These are phyloP conservation scores for Geranium brycei DNA, from an alignment of 345 rosid genomes.

Conservation along the genomic window DNA sequence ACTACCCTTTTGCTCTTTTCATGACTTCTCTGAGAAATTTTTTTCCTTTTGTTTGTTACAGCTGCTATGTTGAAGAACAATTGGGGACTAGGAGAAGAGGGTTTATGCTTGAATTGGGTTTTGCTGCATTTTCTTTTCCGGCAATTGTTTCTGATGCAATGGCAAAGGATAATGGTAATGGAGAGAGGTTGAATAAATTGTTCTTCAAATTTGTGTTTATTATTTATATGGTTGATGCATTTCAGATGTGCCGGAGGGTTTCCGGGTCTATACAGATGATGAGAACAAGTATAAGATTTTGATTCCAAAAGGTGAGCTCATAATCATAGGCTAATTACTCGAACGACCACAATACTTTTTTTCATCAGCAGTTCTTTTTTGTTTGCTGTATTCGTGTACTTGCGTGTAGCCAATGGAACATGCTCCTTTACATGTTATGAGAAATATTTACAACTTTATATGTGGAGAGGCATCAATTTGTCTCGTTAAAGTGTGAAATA, in stretches of 20 bases:
- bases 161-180: constrained; percentile 22
- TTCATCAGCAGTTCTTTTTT: too few species aligned
- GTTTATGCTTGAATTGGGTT: constrained; percentile 32
- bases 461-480: not conserved
- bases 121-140: constrained; percentile 36
- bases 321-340: not conserved
- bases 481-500: not conserved
- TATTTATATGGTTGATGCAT: not conserved
- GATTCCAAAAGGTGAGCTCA: constrained; percentile 55
- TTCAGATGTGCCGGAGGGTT: constrained; percentile 29
- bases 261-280: constrained; percentile 52
- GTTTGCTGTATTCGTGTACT: too few species aligned
- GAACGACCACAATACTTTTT: not conserved
- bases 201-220: not conserved
- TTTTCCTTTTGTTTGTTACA: not conserved
- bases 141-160: constrained; percentile 24
- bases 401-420: too few species aligned
- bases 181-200: not conserved
- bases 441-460: not conserved
- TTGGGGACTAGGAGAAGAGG: constrained; percentile 40
- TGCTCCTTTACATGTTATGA: not conserved
- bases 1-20: not conserved
- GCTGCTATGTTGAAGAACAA: constrained; percentile 1
- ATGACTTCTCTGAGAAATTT: not conserved
- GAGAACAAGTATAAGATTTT: constrained; percentile 68